These are phyloP conservation scores for Mucor circinelloides DNA, from an alignment of 371 early-diverging fungal genomes.

Conservation along the genomic window DNA sequence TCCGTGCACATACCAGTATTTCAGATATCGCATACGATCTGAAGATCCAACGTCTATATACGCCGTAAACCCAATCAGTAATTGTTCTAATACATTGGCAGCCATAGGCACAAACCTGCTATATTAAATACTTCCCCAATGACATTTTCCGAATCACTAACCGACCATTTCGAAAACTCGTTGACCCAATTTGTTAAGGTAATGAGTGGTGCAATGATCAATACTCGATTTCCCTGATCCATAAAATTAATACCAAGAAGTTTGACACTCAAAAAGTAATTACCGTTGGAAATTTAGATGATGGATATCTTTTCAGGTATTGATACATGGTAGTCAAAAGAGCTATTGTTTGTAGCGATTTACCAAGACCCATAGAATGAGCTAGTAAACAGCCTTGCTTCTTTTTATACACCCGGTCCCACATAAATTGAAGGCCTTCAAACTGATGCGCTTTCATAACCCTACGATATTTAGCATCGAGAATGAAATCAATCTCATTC, in stretches of 20 bases:
- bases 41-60: neutral
- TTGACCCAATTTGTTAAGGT: constrained; percentile 77
- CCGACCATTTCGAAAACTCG: constrained; percentile 75
- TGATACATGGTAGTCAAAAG: constrained; percentile 69
- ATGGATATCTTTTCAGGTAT: constrained; percentile 33
- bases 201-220: constrained; percentile 82
- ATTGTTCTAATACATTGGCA: neutral
- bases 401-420: constrained; percentile 72
- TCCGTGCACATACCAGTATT: constrained; percentile 59
- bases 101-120: constrained; percentile 18
- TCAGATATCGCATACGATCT: constrained; percentile 20
- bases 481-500: neutral
- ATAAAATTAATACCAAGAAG: neutral
- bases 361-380: constrained; percentile 87
- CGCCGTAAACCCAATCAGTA: neutral
- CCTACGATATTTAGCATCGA: neutral
- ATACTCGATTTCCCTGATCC: constrained; percentile 58
- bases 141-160: constrained; percentile 23
- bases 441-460: constrained; percentile 66
- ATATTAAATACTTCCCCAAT: constrained; percentile 38
- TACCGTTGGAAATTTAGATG: constrained; percentile 47
- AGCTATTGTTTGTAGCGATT: constrained; percentile 81
- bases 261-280: neutral
- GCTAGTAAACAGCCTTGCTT: constrained; percentile 83
- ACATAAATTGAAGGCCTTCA: constrained; percentile 82